phyloP scores from a whole-genome alignment of 2,329 filamentous ascomycete genomes.

The Cercospora brassicicola region DNA sequence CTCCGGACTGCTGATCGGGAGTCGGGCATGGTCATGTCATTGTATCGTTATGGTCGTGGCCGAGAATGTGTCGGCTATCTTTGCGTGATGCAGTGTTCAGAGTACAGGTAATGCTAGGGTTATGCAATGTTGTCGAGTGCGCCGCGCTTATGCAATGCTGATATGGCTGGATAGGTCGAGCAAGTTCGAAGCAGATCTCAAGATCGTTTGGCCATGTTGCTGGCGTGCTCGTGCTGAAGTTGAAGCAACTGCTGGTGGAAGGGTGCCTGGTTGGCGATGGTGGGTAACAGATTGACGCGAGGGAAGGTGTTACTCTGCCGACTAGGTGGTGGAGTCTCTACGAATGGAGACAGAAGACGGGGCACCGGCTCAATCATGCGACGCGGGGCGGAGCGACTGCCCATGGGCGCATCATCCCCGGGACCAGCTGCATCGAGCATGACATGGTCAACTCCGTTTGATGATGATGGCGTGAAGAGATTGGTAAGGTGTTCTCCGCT shows the following conservation, averaged over 20 bases:
- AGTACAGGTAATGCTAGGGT: constrained; percentile 22
- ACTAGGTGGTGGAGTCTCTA: constrained; percentile 39
- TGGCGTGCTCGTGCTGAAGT: constrained; percentile 31
- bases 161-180: constrained; percentile 14
- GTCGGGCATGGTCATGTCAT: constrained; percentile 29
- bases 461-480: constrained; percentile 52
- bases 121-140: constrained; percentile 20
- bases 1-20: constrained; percentile 15
- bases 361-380: constrained; percentile 44
- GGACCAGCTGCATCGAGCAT: constrained; percentile 35
- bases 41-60: constrained; percentile 28
- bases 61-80: constrained; percentile 20
- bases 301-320: constrained; percentile 50
- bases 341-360: constrained; percentile 52
- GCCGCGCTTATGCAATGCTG: constrained; percentile 22
- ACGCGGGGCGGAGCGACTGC: constrained; percentile 37
- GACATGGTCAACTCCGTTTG: constrained; percentile 29
- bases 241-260: constrained; percentile 37
- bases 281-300: constrained; percentile 40
- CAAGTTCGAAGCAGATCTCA: background rate
- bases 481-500: constrained; percentile 54
- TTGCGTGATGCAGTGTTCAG: constrained; percentile 22
- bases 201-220: constrained; percentile 12
- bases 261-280: constrained; percentile 32
- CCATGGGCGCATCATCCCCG: constrained; percentile 24